phyloP scores from a whole-genome alignment of 208 protist species.

The Naegleria fowleri region DNA sequence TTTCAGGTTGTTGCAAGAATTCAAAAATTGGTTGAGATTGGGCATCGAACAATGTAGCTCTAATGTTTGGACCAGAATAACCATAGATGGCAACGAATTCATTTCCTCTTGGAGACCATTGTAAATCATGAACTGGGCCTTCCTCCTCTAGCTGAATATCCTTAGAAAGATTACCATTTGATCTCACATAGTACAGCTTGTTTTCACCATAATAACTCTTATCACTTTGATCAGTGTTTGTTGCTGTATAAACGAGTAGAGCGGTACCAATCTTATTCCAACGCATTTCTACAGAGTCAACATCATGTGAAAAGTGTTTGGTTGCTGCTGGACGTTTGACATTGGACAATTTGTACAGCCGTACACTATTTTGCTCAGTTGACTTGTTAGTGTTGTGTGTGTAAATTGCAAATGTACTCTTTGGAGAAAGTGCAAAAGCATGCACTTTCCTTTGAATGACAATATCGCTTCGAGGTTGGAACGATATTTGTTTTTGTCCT shows the following conservation, averaged over 20 bases:
- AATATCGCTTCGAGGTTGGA: not conserved
- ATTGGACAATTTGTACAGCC: not conserved
- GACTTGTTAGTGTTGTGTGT: not conserved
- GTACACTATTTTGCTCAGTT: not conserved
- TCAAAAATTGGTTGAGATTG: constrained; percentile 16
- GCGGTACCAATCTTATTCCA: constrained; percentile 24
- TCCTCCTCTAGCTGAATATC: constrained; percentile 61
- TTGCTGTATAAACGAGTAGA: constrained; percentile 17
- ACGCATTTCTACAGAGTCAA: not conserved
- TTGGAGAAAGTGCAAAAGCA: not conserved
- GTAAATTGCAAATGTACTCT: constrained; percentile 4
- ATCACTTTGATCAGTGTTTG: constrained; percentile 65
- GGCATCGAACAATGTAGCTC: constrained; percentile 72
- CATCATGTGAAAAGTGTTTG: not conserved
- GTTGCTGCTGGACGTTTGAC: not conserved
- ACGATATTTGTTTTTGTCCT: not conserved
- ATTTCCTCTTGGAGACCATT: constrained; percentile 62
- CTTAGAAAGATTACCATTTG: not conserved
- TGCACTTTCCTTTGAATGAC: not conserved
- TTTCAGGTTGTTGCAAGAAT: not conserved
- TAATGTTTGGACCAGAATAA: constrained; percentile 69
- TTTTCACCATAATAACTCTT: constrained; percentile 79
- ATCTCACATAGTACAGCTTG: constrained; percentile 59
- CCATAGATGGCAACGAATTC: constrained; percentile 77
- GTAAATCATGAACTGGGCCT: constrained; percentile 69